Percentiles rank a stretch among this genome's conserved stretches.
Conservation (phyloP, 192 early-diverging fungal species). For the Gryganskiella cystojenkinii region DNA sequence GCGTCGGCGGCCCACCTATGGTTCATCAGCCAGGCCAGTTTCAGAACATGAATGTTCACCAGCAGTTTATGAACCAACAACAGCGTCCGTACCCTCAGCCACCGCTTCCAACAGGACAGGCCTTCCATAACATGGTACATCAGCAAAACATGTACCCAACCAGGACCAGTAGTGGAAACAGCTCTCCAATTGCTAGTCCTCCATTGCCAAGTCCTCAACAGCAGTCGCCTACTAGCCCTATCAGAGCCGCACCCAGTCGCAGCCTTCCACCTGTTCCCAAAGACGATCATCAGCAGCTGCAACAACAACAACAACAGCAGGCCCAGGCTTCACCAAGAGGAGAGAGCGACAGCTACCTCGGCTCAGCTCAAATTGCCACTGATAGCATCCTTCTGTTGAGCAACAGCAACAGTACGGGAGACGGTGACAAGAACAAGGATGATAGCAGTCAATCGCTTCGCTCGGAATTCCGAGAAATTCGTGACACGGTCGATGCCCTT, state of each 20-base stretch:
- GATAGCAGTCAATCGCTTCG: background rate
- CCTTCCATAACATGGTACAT: conserved; percentile 27
- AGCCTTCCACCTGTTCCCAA: background rate
- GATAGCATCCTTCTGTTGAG: background rate
- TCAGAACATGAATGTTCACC: conserved; percentile 21
- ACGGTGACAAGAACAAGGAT: background rate
- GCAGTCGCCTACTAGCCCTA: background rate
- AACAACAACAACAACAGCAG: background rate
- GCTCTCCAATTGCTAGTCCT: background rate
- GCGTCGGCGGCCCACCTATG: conserved; percentile 6
- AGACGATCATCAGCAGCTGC: background rate
- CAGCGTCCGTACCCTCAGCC: conserved; percentile 3
- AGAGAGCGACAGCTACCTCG: background rate
- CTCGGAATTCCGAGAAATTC: conserved; percentile 20
- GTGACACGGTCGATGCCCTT: conserved; percentile 13
- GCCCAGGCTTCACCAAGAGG: background rate
- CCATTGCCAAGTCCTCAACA: background rate
- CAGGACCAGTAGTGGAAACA: conserved; percentile 6
- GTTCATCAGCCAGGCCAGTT: conserved; percentile 38
- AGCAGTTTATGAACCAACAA: conserved; percentile 7
- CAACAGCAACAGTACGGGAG: background rate
- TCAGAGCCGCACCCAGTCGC: background rate
- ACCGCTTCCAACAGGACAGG: conserved; percentile 13
- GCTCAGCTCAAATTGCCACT: background rate
- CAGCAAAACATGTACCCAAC: conserved; percentile 17